Conservation (phyloP, 257 asterid species). For the Jasminum sambac region DNA sequence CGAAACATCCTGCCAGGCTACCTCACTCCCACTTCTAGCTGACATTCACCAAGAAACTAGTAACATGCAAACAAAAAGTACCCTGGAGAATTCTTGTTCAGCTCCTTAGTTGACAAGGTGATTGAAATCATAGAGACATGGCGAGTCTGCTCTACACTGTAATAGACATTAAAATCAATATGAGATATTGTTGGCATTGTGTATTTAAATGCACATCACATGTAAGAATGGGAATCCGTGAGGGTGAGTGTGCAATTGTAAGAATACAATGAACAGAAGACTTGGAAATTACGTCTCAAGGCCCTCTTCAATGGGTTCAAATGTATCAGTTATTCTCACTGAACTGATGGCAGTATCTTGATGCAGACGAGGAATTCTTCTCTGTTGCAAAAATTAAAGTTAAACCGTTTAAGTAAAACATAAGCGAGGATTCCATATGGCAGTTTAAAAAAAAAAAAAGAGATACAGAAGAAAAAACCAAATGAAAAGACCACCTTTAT, state of each 20-base stretch:
- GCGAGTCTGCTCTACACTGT: slow-evolving; percentile 98
- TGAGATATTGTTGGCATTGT: background rate
- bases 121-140: slow-evolving; percentile 95
- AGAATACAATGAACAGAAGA: slow-evolving; percentile 5
- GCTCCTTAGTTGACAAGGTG: slow-evolving; percentile 75
- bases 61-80: slow-evolving; percentile 25
- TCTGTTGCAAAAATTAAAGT: slow-evolving; percentile 43
- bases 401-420: too few relatives aligned
- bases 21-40: background rate
- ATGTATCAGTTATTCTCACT: slow-evolving; percentile 80
- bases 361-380: slow-evolving; percentile 76
- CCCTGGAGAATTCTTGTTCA: slow-evolving; percentile 92
- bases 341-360: slow-evolving; percentile 91
- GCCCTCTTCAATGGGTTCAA: slow-evolving; percentile 99
- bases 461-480: slow-evolving; percentile 5
- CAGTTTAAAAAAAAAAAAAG: background rate
- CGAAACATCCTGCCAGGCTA: background rate
- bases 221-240: background rate
- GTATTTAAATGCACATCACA: background rate
- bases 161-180: slow-evolving; percentile 20
- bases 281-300: slow-evolving; percentile 72
- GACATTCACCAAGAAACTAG: background rate
- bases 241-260: background rate
- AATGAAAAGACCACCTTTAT: slow-evolving; percentile 40
- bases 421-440: slow-evolving; percentile 13